phyloP scores from a whole-genome alignment of 495 filamentous ascomycete genomes.

The Penicillium odoratum region DNA sequence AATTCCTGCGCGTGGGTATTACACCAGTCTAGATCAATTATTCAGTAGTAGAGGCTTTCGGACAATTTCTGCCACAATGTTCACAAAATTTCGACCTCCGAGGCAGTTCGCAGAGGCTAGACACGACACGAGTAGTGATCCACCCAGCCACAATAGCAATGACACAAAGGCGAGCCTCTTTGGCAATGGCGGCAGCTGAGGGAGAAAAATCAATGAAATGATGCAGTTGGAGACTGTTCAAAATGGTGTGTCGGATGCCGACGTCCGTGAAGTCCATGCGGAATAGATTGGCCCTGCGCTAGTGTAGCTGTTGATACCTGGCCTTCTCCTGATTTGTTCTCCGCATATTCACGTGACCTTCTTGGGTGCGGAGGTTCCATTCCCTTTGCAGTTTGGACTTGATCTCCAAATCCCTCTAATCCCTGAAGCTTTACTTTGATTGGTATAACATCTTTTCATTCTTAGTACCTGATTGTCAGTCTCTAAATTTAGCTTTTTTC shows the following conservation, averaged over 20 bases:
- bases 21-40: conserved; percentile 6
- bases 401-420: conserved; percentile 1
- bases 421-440: not conserved
- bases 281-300: conserved; percentile 12
- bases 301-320: conserved; percentile 24
- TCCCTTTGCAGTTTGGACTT: not conserved
- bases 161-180: conserved; percentile 48
- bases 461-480: not conserved
- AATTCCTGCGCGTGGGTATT: not conserved
- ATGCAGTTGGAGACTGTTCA: conserved; percentile 44
- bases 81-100: conserved; percentile 29
- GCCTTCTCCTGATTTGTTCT: conserved; percentile 32
- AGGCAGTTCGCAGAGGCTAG: conserved; percentile 36
- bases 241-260: conserved; percentile 49
- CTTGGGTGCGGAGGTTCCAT: conserved; percentile 19
- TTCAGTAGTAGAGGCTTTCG: conserved; percentile 4
- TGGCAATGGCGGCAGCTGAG: conserved; percentile 41
- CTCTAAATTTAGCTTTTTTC: not conserved
- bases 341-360: conserved; percentile 20
- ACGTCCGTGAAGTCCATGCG: conserved; percentile 53
- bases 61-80: conserved; percentile 22
- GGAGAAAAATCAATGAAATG: conserved; percentile 51
- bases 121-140: conserved; percentile 47
- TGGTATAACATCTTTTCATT: not conserved
- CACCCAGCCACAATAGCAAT: conserved; percentile 53